Base-by-base conservation (phyloP, 2,329 filamentous ascomycete genomes). In the Herpotrichia juniperi region DNA sequence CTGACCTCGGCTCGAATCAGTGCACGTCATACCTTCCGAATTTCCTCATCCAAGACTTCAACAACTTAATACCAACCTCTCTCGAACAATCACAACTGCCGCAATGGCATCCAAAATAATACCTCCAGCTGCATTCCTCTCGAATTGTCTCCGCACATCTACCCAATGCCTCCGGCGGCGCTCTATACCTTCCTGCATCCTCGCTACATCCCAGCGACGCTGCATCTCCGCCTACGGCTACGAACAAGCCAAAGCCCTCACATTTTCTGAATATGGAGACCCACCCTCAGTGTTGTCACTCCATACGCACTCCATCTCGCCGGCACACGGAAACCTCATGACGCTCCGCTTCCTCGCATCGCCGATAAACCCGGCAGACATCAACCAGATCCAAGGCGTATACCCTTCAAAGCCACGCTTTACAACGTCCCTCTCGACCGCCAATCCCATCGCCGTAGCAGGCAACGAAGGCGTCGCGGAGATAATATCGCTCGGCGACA, bases 331-430 rank as follows among this genome's bases (percentile, higher is more conserved):
- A 42, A 78, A 83, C 49, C 78, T 83, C 57, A 78, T 96, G 62
- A 92, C 93, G 48, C 80, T 99, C 54, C 91, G 91, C 73, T 88
- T 94, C 65, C 90, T 99, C 65, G 90, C 93, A 26, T 87, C 92
- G 1, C 91, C 94, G 51, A 91, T 99, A 74, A 99, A 99, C 78
- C 94, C 94, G 21, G 93, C 94, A 68, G 94, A 99, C 77, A 90
- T 99, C 75, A 99, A 99, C 80, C 93, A 93, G 67, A 90, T 99
- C 67, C 94, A 99, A 79, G 94, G 94, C 60, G 92, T 93, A 3
- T 99, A 99, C 78, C 93, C 93, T 56, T 87, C 87, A 40, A 91
- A 91, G 71, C 92, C 93, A 0, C 79, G 83, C 39, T 93, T 96
- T 75, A 87, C 85, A 16, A 87, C 86, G 5, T 76, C 85, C 1